A percentile compares a stretch with the other conserved stretches of the same genome.
phyloP scores from a whole-genome alignment of 768 basidiomycete genomes.

The Glaciozyma antarctica region DNA sequence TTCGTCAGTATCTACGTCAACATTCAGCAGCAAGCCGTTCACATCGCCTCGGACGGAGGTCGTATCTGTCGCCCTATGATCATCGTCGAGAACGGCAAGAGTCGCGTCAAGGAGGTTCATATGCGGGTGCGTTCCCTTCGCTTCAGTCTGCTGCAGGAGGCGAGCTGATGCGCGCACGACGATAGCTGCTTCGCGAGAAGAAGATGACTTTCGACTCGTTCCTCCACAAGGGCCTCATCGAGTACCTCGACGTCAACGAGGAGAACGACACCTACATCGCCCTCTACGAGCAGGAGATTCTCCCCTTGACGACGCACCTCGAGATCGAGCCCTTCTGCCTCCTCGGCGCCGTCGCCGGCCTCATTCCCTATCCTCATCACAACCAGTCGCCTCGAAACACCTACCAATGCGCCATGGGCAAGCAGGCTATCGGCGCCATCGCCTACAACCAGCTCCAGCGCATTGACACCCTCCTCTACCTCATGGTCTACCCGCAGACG shows the following conservation, averaged over 20 bases:
- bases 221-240: slow-evolving; percentile 78
- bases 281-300: slow-evolving; percentile 80
- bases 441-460: slow-evolving; percentile 95
- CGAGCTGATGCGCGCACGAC: neutral
- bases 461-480: slow-evolving; percentile 95
- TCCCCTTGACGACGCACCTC: slow-evolving; percentile 72
- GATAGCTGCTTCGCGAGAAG: slow-evolving; percentile 67
- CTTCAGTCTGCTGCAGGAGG: slow-evolving; percentile 1
- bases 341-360: slow-evolving; percentile 91
- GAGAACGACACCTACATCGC: slow-evolving; percentile 97
- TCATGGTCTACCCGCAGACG: slow-evolving; percentile 95
- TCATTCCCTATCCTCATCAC: slow-evolving; percentile 98
- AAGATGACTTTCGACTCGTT: slow-evolving; percentile 85
- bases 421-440: slow-evolving; percentile 98
- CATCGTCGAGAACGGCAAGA: slow-evolving; percentile 73
- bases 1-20: slow-evolving; percentile 96
- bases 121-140: slow-evolving; percentile 50
- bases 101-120: slow-evolving; percentile 70
- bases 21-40: slow-evolving; percentile 84
- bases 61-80: slow-evolving; percentile 96
- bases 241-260: slow-evolving; percentile 98
- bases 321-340: slow-evolving; percentile 99
- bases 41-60: slow-evolving; percentile 94
- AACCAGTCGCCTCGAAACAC: slow-evolving; percentile 99
- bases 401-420: slow-evolving; percentile 99